Evolutionary conservation across 2,329 filamentous ascomycete genomes (phyloP).

Genomic region (Aspergillus sp.): DNA sequence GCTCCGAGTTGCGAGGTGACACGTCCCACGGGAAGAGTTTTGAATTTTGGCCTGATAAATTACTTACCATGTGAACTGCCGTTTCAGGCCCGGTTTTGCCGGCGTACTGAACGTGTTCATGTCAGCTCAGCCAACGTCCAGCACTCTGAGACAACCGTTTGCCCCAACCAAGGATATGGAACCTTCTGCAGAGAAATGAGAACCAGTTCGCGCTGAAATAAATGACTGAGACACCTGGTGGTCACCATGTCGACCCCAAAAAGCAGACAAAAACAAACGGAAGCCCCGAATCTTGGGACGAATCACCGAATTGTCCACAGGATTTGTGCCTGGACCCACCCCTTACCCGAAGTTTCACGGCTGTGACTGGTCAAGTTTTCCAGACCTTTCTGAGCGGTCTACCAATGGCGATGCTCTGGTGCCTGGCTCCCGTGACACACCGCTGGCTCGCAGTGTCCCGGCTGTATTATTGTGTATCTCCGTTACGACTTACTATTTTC

Average conservation of each 20-base stretch:
- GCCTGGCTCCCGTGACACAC: constrained; percentile 1
- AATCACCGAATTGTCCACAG: neutral
- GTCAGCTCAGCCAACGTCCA: neutral
- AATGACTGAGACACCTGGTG: neutral
- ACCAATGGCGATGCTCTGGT: constrained; percentile 1
- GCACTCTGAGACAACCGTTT: neutral
- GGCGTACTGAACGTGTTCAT: neutral
- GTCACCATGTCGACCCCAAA: neutral
- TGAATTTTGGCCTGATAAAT: neutral
- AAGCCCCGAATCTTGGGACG: neutral
- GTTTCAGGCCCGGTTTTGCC: neutral
- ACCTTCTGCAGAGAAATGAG: neutral
- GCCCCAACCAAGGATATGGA: neutral
- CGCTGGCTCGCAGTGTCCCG: neutral
- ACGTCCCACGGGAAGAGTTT: neutral
- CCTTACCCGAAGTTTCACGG: neutral
- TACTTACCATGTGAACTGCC: neutral
- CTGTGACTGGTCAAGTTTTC: neutral
- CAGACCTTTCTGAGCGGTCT: neutral
- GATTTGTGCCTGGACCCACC: neutral
- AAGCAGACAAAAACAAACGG: neutral
- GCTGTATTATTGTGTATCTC: no score
- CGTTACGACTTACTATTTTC: neutral
- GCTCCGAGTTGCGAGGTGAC: neutral
- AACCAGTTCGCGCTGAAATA: neutral